Percentiles rank a stretch among this genome's conserved stretches.
Conservation (phyloP, 2,329 filamentous ascomycete genomes). For the Boeremia lycopersici region DNA sequence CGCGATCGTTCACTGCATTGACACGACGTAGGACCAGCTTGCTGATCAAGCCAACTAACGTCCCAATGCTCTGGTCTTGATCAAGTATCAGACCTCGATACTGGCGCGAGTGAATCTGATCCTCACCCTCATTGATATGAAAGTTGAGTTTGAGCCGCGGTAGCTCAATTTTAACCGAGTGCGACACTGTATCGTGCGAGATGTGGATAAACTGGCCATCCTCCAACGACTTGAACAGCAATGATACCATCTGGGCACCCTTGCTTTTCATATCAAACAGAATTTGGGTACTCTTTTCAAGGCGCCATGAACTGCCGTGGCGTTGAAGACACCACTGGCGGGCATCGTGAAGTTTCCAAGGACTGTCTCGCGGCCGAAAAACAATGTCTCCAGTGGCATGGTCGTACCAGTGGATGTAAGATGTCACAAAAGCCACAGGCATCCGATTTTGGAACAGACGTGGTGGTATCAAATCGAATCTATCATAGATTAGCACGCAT, state of each 20-base stretch:
- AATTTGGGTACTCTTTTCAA: conserved; percentile 2
- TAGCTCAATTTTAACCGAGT: conserved; percentile 19
- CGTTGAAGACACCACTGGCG: conserved; percentile 24
- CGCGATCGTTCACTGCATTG: conserved; percentile 32
- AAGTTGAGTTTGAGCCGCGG: conserved; percentile 23
- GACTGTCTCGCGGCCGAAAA: background rate
- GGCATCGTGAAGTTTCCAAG: background rate
- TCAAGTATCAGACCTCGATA: conserved; percentile 37
- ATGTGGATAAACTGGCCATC: conserved; percentile 7
- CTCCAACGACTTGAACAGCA: conserved; percentile 27
- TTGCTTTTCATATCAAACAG: conserved; percentile 21
- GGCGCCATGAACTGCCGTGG: conserved; percentile 19
- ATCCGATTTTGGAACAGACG: background rate
- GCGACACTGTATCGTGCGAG: conserved; percentile 6
- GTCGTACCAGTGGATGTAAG: background rate
- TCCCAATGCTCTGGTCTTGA: conserved; percentile 26
- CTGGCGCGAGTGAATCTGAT: conserved; percentile 29
- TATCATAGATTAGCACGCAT: background rate
- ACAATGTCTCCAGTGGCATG: background rate
- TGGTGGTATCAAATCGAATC: background rate
- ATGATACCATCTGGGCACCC: conserved; percentile 16
- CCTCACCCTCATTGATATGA: background rate
- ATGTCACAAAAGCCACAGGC: background rate
- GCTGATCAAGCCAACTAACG: conserved; percentile 32
- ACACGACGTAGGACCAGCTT: conserved; percentile 28